phyloP scores from a whole-genome alignment of 2,329 filamentous ascomycete species.

The Furcasterigmium furcatum region DNA sequence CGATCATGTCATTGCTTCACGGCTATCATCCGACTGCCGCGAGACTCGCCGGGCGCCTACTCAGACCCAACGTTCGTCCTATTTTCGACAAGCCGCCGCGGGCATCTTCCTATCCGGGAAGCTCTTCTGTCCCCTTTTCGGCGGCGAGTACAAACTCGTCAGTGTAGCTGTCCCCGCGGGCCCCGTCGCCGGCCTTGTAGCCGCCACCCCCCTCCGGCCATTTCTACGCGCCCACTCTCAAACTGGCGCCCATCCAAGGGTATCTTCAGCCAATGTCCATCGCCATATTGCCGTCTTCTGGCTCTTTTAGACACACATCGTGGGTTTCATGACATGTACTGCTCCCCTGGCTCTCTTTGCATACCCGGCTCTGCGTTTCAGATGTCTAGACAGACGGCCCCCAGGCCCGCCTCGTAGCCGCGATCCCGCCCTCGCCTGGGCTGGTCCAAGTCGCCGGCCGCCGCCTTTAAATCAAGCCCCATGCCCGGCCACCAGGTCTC shows the following conservation, averaged over 20 bases:
- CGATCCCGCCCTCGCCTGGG: slow-evolving; percentile 14
- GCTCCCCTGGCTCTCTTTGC: slow-evolving; percentile 18
- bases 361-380: slow-evolving; percentile 17
- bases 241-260: slow-evolving; percentile 41
- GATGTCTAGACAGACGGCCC: slow-evolving; percentile 13
- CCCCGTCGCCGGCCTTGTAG: slow-evolving; percentile 10
- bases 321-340: slow-evolving; percentile 45
- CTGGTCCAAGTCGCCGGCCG: slow-evolving; percentile 5
- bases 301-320: slow-evolving; percentile 45
- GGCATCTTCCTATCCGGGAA: slow-evolving; percentile 5
- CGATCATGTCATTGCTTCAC: background rate
- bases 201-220: slow-evolving; percentile 17
- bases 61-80: slow-evolving; percentile 23
- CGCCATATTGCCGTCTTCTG: slow-evolving; percentile 32
- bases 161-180: slow-evolving; percentile 7
- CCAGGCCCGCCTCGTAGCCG: slow-evolving; percentile 13
- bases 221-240: slow-evolving; percentile 43
- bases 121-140: background rate
- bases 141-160: background rate
- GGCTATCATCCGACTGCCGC: background rate
- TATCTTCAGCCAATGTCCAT: slow-evolving; percentile 48
- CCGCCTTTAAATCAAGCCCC: slow-evolving; percentile 14
- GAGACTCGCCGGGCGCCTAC: slow-evolving; percentile 24
- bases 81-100: slow-evolving; percentile 22
- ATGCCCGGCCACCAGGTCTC: slow-evolving; percentile 11